Conservation (phyloP, 2,329 filamentous ascomycete genomes). For the Apiospora saccharicola region DNA sequence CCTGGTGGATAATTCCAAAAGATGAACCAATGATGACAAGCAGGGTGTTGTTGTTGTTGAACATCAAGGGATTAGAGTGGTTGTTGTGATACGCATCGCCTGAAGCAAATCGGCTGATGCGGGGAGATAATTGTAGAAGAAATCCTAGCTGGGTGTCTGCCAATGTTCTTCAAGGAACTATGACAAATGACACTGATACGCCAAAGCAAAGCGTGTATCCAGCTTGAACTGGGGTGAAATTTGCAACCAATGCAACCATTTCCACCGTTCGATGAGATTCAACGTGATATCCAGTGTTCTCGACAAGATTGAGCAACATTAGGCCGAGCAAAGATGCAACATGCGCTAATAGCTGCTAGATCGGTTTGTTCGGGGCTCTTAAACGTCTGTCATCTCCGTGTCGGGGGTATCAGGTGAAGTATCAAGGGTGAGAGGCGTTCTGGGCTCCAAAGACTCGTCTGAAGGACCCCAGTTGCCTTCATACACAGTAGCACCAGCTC, state of each 20-base stretch:
- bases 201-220: slow-evolving; percentile 34
- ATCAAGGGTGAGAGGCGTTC: slow-evolving; percentile 25
- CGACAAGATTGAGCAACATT: slow-evolving; percentile 41
- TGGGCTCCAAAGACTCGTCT: slow-evolving; percentile 52
- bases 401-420: slow-evolving; percentile 43
- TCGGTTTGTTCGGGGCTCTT: slow-evolving; percentile 35
- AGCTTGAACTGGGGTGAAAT: slow-evolving; percentile 40
- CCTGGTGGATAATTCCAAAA: slow-evolving; percentile 16
- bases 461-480: slow-evolving; percentile 95
- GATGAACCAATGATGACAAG: slow-evolving; percentile 1
- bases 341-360: slow-evolving; percentile 32
- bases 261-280: slow-evolving; percentile 33
- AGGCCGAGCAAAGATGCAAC: slow-evolving; percentile 29
- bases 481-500: slow-evolving; percentile 90
- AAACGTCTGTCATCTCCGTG: slow-evolving; percentile 68
- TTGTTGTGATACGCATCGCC: not conserved
- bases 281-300: slow-evolving; percentile 39
- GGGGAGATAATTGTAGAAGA: slow-evolving; percentile 21
- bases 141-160: slow-evolving; percentile 16
- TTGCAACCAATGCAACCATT: slow-evolving; percentile 36
- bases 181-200: not conserved
- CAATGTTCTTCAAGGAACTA: not conserved
- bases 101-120: slow-evolving; percentile 10
- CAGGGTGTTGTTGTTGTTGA: not conserved
- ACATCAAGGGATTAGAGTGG: not conserved